These are phyloP conservation scores for Podaxis pistillaris DNA, from an alignment of 768 basidiomycete genomes.

Conservation along the genomic window DNA sequence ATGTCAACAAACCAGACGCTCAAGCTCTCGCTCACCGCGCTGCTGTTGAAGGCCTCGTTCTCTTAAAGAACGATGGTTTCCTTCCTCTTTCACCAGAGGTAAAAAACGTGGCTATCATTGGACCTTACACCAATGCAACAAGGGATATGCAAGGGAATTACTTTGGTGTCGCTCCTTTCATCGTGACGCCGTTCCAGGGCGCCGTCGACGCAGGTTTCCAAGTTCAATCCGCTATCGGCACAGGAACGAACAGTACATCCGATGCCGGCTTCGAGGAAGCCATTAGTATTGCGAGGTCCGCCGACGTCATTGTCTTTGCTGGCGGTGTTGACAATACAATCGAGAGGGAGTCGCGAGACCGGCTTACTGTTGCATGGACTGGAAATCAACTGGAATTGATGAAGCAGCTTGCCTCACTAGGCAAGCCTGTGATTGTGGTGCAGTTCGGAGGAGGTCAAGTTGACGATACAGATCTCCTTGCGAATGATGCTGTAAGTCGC, in stretches of 20 bases:
- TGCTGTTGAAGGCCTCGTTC: slow-evolving; percentile 52
- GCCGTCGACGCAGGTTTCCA: slow-evolving; percentile 46
- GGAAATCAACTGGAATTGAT: slow-evolving; percentile 54
- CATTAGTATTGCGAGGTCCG: slow-evolving; percentile 42
- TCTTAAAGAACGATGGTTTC: slow-evolving; percentile 63
- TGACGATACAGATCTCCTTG: slow-evolving; percentile 46
- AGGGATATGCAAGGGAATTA: slow-evolving; percentile 60
- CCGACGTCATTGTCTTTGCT: slow-evolving; percentile 50
- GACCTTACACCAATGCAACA: slow-evolving; percentile 58
- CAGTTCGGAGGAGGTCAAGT: slow-evolving; percentile 61
- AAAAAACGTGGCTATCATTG: slow-evolving; percentile 55
- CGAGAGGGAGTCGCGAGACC: slow-evolving; percentile 48
- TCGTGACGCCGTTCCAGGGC: slow-evolving; percentile 51
- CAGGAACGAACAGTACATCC: slow-evolving; percentile 35
- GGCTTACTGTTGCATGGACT: slow-evolving; percentile 51
- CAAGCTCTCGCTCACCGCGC: slow-evolving; percentile 49
- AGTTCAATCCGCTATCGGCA: slow-evolving; percentile 42
- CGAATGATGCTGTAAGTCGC: slow-evolving; percentile 34
- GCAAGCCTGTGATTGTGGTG: slow-evolving; percentile 51
- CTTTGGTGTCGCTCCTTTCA: slow-evolving; percentile 51
- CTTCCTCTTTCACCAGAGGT: slow-evolving; percentile 47
- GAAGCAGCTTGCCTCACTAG: slow-evolving; percentile 38
- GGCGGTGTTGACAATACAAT: slow-evolving; percentile 53
- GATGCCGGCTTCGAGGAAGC: slow-evolving; percentile 51
- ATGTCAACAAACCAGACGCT: slow-evolving; percentile 46